phyloP scores from a whole-genome alignment of 2,329 filamentous ascomycete genomes.

The Fusarium haematococcum region DNA sequence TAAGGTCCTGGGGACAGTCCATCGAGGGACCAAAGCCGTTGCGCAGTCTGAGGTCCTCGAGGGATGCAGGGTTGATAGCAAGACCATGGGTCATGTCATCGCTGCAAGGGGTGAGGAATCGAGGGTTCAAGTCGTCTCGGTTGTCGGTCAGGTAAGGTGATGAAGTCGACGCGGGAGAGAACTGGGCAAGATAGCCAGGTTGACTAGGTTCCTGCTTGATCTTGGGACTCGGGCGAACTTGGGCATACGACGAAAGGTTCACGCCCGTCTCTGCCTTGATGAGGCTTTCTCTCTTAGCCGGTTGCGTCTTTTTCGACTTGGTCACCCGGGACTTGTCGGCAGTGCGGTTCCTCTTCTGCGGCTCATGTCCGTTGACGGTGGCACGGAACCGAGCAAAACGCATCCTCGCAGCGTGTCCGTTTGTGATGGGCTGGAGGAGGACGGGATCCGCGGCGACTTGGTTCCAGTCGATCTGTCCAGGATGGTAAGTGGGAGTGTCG shows the following conservation, averaged over 20 bases:
- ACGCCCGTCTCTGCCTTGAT: constrained; percentile 56
- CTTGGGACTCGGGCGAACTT: constrained; percentile 41
- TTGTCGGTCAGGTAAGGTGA: constrained; percentile 53
- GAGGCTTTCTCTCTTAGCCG: constrained; percentile 49
- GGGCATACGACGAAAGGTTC: constrained; percentile 45
- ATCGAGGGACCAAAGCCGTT: constrained; percentile 45
- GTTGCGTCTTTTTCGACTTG: constrained; percentile 57
- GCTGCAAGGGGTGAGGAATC: constrained; percentile 66
- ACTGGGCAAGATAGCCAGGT: constrained; percentile 48
- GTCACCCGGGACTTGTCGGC: constrained; percentile 57
- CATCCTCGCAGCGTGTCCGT: constrained; percentile 72
- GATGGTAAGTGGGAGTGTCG: constrained; percentile 26
- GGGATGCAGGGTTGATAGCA: constrained; percentile 44
- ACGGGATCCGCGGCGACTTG: constrained; percentile 66
- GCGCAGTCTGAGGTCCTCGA: constrained; percentile 44
- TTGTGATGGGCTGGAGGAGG: constrained; percentile 65
- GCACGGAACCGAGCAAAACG: constrained; percentile 66
- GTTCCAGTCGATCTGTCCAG: constrained; percentile 68
- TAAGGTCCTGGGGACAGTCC: constrained; percentile 44
- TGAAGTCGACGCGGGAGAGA: constrained; percentile 52
- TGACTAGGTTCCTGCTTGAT: constrained; percentile 55
- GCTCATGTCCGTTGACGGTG: constrained; percentile 60
- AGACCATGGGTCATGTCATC: constrained; percentile 57
- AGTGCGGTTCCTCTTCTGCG: constrained; percentile 59
- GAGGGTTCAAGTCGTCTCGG: constrained; percentile 51